Base-by-base conservation (phyloP, 495 filamentous ascomycete species). In the Penicillium lividum region DNA sequence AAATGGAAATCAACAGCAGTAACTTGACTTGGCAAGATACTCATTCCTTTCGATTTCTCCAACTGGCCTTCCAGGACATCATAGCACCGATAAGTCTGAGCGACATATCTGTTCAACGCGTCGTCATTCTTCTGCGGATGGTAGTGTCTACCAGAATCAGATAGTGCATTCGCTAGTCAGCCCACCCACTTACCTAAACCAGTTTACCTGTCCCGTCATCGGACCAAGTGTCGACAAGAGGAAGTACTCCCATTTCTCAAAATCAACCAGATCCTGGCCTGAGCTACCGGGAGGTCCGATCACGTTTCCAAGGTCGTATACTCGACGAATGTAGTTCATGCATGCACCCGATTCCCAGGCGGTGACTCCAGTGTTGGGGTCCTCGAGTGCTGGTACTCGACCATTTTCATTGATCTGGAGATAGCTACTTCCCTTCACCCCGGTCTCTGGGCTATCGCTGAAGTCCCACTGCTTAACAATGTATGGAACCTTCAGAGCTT, bases 351-450 rank as follows among this genome's bases (percentile, higher is more conserved):
- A 72, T 61, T 76, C 73, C 77, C 75, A 77, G 9, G 67, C 57
- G 1, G 69, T 60, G 22, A 80, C 66, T 10, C 73, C 71, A 1
- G 76, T 80, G 57, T 80, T 80, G 15, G 77, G 69, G 36, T 73
- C 64, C 36, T 73, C 68, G 8, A 96, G 64, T 0, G 91, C 90
- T 3, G 92, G 92, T 49, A 95, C 92, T 27, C 92, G 87, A 51
- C 92, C 91, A 65, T 95, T 96, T 42, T 92, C 91, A 69, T 94
- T 96, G 71, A 96, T 91, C 15, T 81, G 80, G 18, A 93, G 77
- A 71, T 89, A 96, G 78, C 83, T 85, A 69, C 68, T 36, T 80
- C 80, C 72, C 84, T 96, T 73, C 88, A 91, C 70, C 0, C 74
- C 66, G 1, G 58, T 71, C 10, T 65, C 61, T 1, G 70, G 71